Base-by-base conservation (phyloP, 2,329 filamentous ascomycete genomes). In the Eurotiales sp. region DNA sequence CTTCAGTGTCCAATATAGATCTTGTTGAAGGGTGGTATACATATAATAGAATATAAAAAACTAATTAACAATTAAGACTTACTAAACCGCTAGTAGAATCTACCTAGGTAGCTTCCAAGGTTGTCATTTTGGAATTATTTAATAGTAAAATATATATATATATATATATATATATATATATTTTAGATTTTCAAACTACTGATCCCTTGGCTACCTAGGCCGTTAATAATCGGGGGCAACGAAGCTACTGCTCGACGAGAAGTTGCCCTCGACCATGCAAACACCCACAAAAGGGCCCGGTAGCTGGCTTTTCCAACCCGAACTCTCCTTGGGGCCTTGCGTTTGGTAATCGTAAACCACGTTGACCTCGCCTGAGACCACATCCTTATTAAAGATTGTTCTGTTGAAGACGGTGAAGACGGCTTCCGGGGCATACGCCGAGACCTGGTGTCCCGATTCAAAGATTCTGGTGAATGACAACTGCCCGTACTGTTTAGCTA, bases 381-480 rank as follows among this genome's bases (percentile, higher is more conserved):
- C 29, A 32, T 32, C 29, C 29, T 32, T 27, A 34, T 15, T 15
- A n/a, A 34, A 34, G 14, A 34, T 34, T 3, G 30, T 34, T 14
- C 30, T n/a, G 30, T 34, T 34, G 30, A 34, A 34, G 14, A 34
- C 14, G 30, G 30, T 14, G 14, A 34, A 34, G 10, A n/a, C 30
- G 30, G 14, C 14, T n/a, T n/a, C 10, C 14, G 30, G 30, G 11
- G 11, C 10, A n/a, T 15, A n/a, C 30, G 30, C 14, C 10, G 10
- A 15, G 14, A 34, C 14, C 14, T n/a, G 10, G 15, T 78, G 75
- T 6, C 75, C 75, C 1, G 74, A 72, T 40, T 76, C 58, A 52
- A 72, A 77, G 41, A 77, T 71, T 4, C 74, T 70, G 1, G 69
- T 64, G 59, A 77, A 78, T 1, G 74, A 77, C 53, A 78, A 71